Evolutionary conservation across 202 grass and related monocot genomes (phyloP), one percentile per base, ranked within the genome.

Genomic region (Carex sylvatica): DNA sequence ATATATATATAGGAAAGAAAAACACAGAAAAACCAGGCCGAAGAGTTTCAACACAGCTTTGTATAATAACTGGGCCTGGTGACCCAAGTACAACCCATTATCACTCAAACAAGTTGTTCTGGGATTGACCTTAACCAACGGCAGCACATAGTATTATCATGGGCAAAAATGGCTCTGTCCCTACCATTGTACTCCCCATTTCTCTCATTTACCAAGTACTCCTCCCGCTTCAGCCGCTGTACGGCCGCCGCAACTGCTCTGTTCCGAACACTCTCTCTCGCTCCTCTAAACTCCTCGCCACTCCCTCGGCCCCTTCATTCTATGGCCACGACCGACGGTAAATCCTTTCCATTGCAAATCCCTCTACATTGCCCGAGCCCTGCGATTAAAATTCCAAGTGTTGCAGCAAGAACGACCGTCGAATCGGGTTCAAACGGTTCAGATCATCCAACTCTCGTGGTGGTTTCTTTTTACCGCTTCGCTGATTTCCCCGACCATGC

Each of bases 381-480:
- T 14, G 40, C 87, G 56, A 62, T 78, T 19, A 30, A 35, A 42
- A 38, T 66, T 6, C 67, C 44, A 7, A 72, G 3, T 30, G 65
- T n/a, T 33, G 61, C 46, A 16, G 59, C 44, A 18, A 31, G 20
- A 3, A 74, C n/a, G 5, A 85, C 46, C 6, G 33, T 75, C 4
- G 87, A 65, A 16, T 19, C 7, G 6, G 82, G 65, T 22, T 78
- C 22, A 52, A 52, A 65, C 12, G 59, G 51, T 26, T 74, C 14
- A 1, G 79, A 84, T 35, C 47, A n/a, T 16, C 70, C 82, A 2
- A 53, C 70, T 15, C 89, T 98, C 40, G 80, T 91, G 19, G 95
- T 98, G n/a, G 87, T 98, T 4, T 98, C 95, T 38, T 98, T 98
- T 73, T 95, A 98, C 79, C 65, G 87, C 53, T 98, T 98, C 64